A percentile compares a stretch with the other conserved stretches of the same genome.
These are phyloP conservation scores for Beauveria varroae DNA, from an alignment of 2,329 filamentous ascomycete genomes.

Conservation along the genomic window DNA sequence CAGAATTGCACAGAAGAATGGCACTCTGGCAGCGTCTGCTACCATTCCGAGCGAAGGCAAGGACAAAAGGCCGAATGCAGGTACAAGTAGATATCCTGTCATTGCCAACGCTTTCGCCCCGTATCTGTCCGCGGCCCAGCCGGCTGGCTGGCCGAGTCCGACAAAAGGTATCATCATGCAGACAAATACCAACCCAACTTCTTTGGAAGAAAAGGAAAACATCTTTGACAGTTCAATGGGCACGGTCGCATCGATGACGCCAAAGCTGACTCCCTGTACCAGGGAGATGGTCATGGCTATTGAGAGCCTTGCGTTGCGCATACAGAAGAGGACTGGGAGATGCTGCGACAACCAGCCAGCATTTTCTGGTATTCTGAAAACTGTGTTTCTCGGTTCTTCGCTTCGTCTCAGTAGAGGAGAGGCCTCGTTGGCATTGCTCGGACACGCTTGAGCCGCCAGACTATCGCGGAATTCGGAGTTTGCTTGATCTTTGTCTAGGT, in stretches of 20 bases:
- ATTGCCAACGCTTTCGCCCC: constrained; percentile 8
- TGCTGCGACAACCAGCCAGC: background rate
- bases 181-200: background rate
- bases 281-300: background rate
- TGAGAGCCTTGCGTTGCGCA: background rate
- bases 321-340: background rate
- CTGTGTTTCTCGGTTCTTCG: background rate
- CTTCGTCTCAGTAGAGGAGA: background rate
- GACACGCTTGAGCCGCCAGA: background rate
- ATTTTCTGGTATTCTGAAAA: background rate
- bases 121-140: constrained; percentile 7
- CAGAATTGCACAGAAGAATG: background rate
- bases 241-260: background rate
- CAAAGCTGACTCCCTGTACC: background rate
- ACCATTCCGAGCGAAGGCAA: background rate
- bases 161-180: background rate
- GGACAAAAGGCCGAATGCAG: background rate
- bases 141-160: constrained; percentile 1
- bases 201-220: background rate
- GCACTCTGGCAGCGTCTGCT: background rate
- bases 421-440: background rate
- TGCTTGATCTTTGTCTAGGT: background rate
- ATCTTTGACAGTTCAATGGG: background rate
- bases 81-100: background rate
- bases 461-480: background rate